Conservation (phyloP, 1,139 yeast species). For the Magnusiomyces sp. region DNA sequence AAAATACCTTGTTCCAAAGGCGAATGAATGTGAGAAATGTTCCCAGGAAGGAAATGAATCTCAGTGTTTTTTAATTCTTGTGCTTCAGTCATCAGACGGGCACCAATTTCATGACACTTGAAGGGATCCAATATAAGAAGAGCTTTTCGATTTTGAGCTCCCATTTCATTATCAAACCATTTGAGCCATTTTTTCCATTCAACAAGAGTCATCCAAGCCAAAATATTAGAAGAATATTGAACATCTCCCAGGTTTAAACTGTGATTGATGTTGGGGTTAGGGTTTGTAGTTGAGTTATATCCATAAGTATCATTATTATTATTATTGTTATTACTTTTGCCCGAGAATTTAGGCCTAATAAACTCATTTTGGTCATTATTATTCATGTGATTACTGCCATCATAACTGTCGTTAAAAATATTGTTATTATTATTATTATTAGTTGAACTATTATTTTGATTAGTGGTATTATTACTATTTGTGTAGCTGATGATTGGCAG, state of each 20-base stretch:
- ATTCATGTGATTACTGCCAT: too few relatives aligned
- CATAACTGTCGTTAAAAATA: too few relatives aligned
- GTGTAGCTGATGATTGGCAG: constrained; percentile 9
- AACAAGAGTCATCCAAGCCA: constrained; percentile 13
- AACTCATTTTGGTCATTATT: too few relatives aligned
- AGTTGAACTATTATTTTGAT: too few relatives aligned
- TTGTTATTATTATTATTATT: too few relatives aligned
- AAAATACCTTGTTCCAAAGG: constrained; percentile 12
- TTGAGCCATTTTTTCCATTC: constrained; percentile 13
- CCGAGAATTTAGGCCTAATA: too few relatives aligned
- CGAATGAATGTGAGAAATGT: constrained; percentile 3
- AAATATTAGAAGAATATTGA: constrained; percentile 11
- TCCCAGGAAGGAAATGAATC: constrained; percentile 10
- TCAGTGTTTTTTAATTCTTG: constrained; percentile 6
- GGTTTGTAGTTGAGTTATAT: not conserved
- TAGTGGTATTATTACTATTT: not conserved
- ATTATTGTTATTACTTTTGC: not conserved
- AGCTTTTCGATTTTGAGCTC: constrained; percentile 4
- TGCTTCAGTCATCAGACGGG: constrained; percentile 1
- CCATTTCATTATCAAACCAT: constrained; percentile 14
- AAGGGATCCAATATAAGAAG: constrained; percentile 12
- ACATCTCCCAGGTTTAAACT: not conserved
- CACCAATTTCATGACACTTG: constrained; percentile 12
- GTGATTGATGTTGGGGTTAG: not conserved
- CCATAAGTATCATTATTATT: not conserved